These are phyloP conservation scores for Sporothrix sp. DNA, from an alignment of 2,329 filamentous ascomycete genomes.

Conservation along the genomic window DNA sequence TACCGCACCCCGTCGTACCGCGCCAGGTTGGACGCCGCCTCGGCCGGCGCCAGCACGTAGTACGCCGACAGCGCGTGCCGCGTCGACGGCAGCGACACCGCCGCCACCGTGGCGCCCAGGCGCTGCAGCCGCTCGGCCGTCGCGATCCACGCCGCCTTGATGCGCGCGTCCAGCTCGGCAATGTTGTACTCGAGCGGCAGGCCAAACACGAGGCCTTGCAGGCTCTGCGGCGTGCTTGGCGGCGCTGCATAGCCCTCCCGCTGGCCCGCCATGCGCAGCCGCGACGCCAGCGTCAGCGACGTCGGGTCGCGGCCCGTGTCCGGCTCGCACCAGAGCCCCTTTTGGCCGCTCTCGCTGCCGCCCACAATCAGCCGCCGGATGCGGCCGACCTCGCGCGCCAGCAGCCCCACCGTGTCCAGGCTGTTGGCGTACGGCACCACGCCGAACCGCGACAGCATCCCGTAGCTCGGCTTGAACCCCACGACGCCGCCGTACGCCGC, in stretches of 20 bases:
- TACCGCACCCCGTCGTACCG: slow-evolving; percentile 98
- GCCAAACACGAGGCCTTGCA: slow-evolving; percentile 38
- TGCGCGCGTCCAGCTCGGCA: slow-evolving; percentile 58
- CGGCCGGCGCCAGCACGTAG: slow-evolving; percentile 89
- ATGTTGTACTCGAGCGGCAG: slow-evolving; percentile 79
- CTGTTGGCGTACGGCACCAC: slow-evolving; percentile 90
- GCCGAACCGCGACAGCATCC: slow-evolving; percentile 73
- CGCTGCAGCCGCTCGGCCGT: slow-evolving; percentile 50
- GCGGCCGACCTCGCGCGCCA: slow-evolving; percentile 46
- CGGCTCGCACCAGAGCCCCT: slow-evolving; percentile 38
- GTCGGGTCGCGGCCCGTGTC: slow-evolving; percentile 67
- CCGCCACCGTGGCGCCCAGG: slow-evolving; percentile 61
- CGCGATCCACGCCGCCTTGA: slow-evolving; percentile 60
- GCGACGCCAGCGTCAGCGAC: slow-evolving; percentile 47
- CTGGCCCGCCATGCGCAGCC: slow-evolving; percentile 32
- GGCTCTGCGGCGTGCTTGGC: neutral
- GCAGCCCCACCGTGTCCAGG: slow-evolving; percentile 76
- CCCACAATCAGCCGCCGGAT: slow-evolving; percentile 46
- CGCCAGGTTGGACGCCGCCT: slow-evolving; percentile 89
- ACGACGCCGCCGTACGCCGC: slow-evolving; percentile 77
- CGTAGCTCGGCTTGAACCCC: slow-evolving; percentile 89
- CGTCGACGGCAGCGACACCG: slow-evolving; percentile 74
- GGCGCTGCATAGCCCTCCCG: slow-evolving; percentile 7
- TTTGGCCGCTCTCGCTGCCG: slow-evolving; percentile 16
- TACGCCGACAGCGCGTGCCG: slow-evolving; percentile 82